Base-by-base conservation (phyloP, 2,329 filamentous ascomycete species). In the Penicillium italicum region DNA sequence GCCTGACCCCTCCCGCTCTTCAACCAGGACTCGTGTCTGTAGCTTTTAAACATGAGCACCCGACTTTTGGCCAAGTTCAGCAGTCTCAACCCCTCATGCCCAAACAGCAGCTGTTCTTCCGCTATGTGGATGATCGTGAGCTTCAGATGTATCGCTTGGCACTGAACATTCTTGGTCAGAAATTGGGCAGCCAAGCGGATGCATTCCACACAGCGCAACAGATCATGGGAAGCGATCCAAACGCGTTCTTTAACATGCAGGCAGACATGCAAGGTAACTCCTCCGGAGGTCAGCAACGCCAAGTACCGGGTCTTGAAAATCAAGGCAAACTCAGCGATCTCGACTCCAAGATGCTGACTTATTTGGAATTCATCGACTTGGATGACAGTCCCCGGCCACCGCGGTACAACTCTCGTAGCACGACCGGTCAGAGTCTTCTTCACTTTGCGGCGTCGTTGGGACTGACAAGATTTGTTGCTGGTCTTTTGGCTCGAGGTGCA, bases 401-500 rank as follows among this genome's bases (percentile, higher is more conserved):
- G 14, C 82, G 82, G 26, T 83, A 89, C 59, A 89, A 94, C 67
- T 76, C 87, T 48, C 82, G 81, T 55, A 76, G 77, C 63, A 74
- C 82, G 1, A 89, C 85, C 12, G 90, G 90, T 0, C 89, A 93
- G 67, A 91, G 88, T 1, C 87, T 95, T 81, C 81, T 95, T 58
- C 90, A 94, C 66, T 78, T 92, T 59, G 89, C 89, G 2, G 89
- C 86, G 63, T 88, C 88, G 9, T 76, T 92, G 12, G 90, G 90
- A 6, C 82, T 91, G 62, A 83, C 86, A 60, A 83, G 88, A 44
- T 87, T 95, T 60, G 89, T 89, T 47, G 88, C 88, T 12, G 89
- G 86, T 30, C 80, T 95, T 26, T 77, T 95, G 20, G 88, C 86
- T 10, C 83, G 89, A 60, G 89, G 90, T n/a, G 90, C 89, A 20